A percentile compares a stretch with the other conserved stretches of the same genome.
Evolutionary conservation across 2,329 filamentous ascomycete genomes (phyloP).

Genomic region (Dactylellina parvicollis): DNA sequence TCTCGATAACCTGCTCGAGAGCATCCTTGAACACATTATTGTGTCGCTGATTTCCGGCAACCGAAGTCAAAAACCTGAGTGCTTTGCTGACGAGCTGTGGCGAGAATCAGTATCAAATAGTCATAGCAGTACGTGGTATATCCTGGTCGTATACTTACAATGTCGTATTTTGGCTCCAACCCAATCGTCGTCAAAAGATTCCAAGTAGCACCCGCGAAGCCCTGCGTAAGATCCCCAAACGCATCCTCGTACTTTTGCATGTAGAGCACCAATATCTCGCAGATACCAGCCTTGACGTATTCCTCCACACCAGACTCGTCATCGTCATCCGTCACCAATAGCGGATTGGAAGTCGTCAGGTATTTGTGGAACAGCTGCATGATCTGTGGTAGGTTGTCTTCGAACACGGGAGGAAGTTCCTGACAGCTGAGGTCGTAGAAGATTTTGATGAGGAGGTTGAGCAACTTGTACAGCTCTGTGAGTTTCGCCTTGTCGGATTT

Average conservation of each 20-base stretch:
- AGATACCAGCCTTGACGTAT: conserved; percentile 90
- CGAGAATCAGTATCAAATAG: not conserved
- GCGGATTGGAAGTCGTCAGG: conserved; percentile 84
- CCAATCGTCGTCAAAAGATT: conserved; percentile 86
- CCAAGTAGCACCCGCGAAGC: conserved; percentile 92
- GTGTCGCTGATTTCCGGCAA: conserved; percentile 80
- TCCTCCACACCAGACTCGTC: conserved; percentile 84
- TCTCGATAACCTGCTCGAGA: conserved; percentile 88
- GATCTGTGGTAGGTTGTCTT: conserved; percentile 83
- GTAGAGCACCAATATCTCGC: conserved; percentile 87
- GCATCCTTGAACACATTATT: conserved; percentile 86
- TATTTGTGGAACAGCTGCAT: conserved; percentile 89
- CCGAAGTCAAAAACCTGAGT: conserved; percentile 90
- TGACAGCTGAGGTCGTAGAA: conserved; percentile 98
- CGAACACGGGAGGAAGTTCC: conserved; percentile 92
- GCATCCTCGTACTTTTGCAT: conserved; percentile 96
- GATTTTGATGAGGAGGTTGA: conserved; percentile 89
- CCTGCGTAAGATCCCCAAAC: conserved; percentile 80
- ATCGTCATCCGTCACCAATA: conserved; percentile 87
- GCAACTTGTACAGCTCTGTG: conserved; percentile 80
- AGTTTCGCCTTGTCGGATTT: conserved; percentile 78
- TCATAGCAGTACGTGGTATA: not conserved
- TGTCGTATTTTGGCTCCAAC: conserved; percentile 89
- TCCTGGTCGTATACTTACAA: conserved; percentile 60
- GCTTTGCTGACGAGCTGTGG: conserved; percentile 83